These are phyloP conservation scores for Mycena floridula DNA, from an alignment of 768 basidiomycete genomes.

Conservation along the genomic window DNA sequence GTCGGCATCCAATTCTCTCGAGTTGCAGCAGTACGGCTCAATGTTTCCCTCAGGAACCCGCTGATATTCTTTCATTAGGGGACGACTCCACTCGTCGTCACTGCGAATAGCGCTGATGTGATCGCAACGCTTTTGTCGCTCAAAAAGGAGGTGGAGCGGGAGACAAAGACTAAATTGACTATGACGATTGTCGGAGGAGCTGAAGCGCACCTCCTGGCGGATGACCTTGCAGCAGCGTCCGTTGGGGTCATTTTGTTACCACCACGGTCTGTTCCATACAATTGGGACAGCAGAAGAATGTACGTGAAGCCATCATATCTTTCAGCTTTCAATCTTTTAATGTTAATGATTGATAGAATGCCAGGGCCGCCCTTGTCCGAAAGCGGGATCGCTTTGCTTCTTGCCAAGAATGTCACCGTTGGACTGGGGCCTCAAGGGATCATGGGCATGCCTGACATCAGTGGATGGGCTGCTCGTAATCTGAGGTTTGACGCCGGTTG, in stretches of 20 bases:
- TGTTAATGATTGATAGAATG: constrained; percentile 19
- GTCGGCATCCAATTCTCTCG: constrained; percentile 35
- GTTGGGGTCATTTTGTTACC: constrained; percentile 70
- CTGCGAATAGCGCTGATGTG: constrained; percentile 59
- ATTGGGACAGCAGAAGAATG: constrained; percentile 64
- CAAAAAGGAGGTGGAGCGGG: constrained; percentile 54
- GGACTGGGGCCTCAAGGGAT: constrained; percentile 49
- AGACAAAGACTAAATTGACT: constrained; percentile 32
- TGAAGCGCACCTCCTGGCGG: constrained; percentile 70
- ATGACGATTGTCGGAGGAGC: constrained; percentile 51
- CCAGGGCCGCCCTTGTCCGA: constrained; percentile 42
- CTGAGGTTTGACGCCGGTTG: constrained; percentile 75
- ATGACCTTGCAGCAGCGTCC: constrained; percentile 58
- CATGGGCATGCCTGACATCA: neutral
- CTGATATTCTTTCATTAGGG: constrained; percentile 29
- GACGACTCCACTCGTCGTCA: constrained; percentile 54
- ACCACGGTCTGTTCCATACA: constrained; percentile 57
- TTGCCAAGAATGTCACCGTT: constrained; percentile 61
- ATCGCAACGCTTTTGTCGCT: constrained; percentile 61
- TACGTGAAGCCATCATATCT: constrained; percentile 21
- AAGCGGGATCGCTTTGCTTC: constrained; percentile 49
- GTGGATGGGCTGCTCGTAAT: constrained; percentile 58
- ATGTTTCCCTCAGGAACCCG: neutral
- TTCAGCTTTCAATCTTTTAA: neutral
- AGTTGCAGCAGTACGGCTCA: constrained; percentile 29